phyloP scores from a whole-genome alignment of 2,329 filamentous ascomycete species.

The Arthrobotrys sphaeroides region DNA sequence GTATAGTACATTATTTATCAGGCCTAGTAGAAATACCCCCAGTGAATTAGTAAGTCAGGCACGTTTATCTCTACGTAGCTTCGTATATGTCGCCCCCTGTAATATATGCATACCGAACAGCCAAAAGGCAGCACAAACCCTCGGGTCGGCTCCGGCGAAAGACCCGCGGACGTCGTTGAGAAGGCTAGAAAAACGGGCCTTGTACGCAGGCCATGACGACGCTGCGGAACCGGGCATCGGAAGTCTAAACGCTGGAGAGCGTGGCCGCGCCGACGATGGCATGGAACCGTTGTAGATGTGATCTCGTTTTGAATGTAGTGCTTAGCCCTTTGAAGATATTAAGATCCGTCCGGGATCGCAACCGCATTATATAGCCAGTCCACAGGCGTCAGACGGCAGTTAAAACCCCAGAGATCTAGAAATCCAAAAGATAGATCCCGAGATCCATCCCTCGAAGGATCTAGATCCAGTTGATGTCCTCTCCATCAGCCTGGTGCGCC shows the following conservation, averaged over 20 bases:
- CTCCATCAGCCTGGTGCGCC: not conserved
- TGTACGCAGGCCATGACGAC: constrained; percentile 78
- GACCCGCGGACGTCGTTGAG: constrained; percentile 65
- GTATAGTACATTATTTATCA: constrained; percentile 98
- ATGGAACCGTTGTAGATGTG: not conserved
- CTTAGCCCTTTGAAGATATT: too few species aligned
- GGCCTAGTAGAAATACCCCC: constrained; percentile 65
- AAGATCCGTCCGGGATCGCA: not conserved
- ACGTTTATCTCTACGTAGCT: too few species aligned
- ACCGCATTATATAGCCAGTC: not conserved
- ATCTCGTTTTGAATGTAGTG: too few species aligned
- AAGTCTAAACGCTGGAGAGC: constrained; percentile 59
- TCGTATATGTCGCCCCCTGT: constrained; percentile 8
- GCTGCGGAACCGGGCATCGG: constrained; percentile 69
- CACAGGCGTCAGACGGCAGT: constrained; percentile 1
- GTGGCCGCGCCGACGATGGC: constrained; percentile 10
- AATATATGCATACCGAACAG: constrained; percentile 75
- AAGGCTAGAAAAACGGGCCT: constrained; percentile 64
- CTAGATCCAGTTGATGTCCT: not conserved
- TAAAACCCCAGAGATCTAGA: too few species aligned
- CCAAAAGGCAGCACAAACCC: constrained; percentile 87
- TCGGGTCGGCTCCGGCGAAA: constrained; percentile 74
- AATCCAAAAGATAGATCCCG: not conserved
- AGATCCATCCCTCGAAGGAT: constrained; percentile 11
- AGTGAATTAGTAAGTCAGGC: too few species aligned